These are phyloP conservation scores for Paramecium caudatum DNA, from an alignment of 73 alveolate genomes.

Conservation along the genomic window DNA sequence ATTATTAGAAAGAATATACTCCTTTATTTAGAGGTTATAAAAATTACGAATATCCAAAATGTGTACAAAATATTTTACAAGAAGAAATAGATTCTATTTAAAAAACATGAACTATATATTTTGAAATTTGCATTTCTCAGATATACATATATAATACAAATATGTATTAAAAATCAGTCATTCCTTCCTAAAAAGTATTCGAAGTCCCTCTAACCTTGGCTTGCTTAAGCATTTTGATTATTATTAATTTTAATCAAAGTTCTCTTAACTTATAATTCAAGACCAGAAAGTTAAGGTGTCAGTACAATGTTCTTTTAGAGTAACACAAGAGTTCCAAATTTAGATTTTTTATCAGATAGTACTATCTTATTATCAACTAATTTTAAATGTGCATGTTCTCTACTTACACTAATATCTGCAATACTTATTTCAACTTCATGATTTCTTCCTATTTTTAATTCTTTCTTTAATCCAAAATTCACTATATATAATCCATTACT, in stretches of 20 bases:
- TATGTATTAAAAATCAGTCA: no score
- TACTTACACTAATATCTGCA: slow-evolving; percentile 89
- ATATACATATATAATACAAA: no score
- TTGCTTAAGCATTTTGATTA: background rate
- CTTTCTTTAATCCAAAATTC: slow-evolving; percentile 38
- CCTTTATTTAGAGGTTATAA: slow-evolving; percentile 54
- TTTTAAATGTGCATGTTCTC: slow-evolving; percentile 83
- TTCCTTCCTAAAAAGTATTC: slow-evolving; percentile 47
- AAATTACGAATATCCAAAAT: slow-evolving; percentile 50
- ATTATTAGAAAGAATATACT: slow-evolving; percentile 54
- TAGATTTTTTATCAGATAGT: slow-evolving; percentile 85
- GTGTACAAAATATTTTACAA: slow-evolving; percentile 29
- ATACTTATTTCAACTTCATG: slow-evolving; percentile 83
- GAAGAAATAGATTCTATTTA: slow-evolving; percentile 61
- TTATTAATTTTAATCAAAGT: slow-evolving; percentile 13
- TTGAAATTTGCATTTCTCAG: no score
- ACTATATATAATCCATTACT: slow-evolving; percentile 54
- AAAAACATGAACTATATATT: no score
- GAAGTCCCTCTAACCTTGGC: background rate
- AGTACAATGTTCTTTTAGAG: slow-evolving; percentile 62
- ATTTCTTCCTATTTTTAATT: slow-evolving; percentile 85
- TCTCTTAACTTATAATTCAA: slow-evolving; percentile 47
- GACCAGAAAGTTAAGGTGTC: slow-evolving; percentile 38
- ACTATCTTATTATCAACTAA: slow-evolving; percentile 77
- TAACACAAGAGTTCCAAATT: slow-evolving; percentile 88